Percentiles rank a stretch among this genome's conserved stretches.
These are phyloP conservation scores for Epichloe uncinata DNA, from an alignment of 2,329 filamentous ascomycete species.

Conservation along the genomic window DNA sequence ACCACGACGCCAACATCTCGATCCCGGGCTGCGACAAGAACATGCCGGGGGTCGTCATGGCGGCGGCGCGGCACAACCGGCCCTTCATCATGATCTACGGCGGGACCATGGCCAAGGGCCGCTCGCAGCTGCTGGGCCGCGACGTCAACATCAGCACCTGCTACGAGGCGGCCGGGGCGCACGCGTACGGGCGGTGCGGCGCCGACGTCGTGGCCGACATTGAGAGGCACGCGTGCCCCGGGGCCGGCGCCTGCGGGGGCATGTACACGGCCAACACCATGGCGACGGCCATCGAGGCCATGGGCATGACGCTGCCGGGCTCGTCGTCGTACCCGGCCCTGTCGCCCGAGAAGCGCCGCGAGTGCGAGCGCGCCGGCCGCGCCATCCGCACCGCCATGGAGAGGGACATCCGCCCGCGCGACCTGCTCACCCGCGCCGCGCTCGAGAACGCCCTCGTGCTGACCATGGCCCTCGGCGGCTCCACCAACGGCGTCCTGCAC, in stretches of 20 bases:
- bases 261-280: slow-evolving; percentile 93
- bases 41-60: slow-evolving; percentile 93
- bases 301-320: slow-evolving; percentile 74
- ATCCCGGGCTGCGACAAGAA: slow-evolving; percentile 97
- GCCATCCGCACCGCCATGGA: slow-evolving; percentile 71
- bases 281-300: slow-evolving; percentile 77
- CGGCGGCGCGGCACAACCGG: slow-evolving; percentile 78
- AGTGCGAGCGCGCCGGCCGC: slow-evolving; percentile 69
- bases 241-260: slow-evolving; percentile 56
- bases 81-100: slow-evolving; percentile 95
- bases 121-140: slow-evolving; percentile 60
- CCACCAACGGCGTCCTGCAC: slow-evolving; percentile 80
- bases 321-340: slow-evolving; percentile 73
- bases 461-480: slow-evolving; percentile 85
- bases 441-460: slow-evolving; percentile 85
- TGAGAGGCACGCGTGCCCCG: slow-evolving; percentile 57
- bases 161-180: slow-evolving; percentile 83
- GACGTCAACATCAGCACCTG: slow-evolving; percentile 80
- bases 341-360: slow-evolving; percentile 71
- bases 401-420: slow-evolving; percentile 65
- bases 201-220: slow-evolving; percentile 77
- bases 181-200: slow-evolving; percentile 59
- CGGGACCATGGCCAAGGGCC: slow-evolving; percentile 80
- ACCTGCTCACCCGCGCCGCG: slow-evolving; percentile 64
- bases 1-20: slow-evolving; percentile 84